Base-by-base conservation (phyloP, 768 basidiomycete genomes). In the Jaapia argillacea region DNA sequence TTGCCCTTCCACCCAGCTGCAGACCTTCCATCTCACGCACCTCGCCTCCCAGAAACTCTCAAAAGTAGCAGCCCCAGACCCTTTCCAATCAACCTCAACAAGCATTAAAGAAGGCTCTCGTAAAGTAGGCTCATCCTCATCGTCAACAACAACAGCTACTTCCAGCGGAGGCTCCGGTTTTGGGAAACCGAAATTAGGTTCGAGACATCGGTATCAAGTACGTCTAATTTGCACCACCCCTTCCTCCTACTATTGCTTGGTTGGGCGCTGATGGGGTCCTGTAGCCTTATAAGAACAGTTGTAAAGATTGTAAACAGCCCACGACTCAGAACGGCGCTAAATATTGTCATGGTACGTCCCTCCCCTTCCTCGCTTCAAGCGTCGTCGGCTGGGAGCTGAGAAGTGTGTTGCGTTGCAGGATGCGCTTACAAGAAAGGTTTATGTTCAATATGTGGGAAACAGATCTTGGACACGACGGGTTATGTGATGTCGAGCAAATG, bases 341-440 rank as follows among this genome's bases (percentile, higher is more conserved):
- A 64, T 90, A 86, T 62, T 91, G 88, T 54, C 87, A 91, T 71
- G 83, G 87, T 85, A 54, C 47, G 75, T 57, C 50, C 44, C 33
- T 25, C 42, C 39, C 33, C 42, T 39, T 16, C 43, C n/a, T 48
- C 20, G 5, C 21, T 21, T 24, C 13, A n/a, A 4, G 12, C 7
- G 16, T 33, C 13, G 43, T 43, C 39, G 31, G 51, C 46, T 41
- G 24, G 36, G 36, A 24, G 51, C 46, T 41, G 24, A 36, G 36
- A 24, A 38, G 41, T 26, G 18, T 40, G 5, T 41, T 5, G 41
- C 45, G 40, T 21, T 26, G 24, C 51, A 89, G 87, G 88, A 24
- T 91, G 87, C 58, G 88, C 87, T 18, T 90, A 82, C 64, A 88
- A 82, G 69, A 86, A 85, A 56, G 88, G 88, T 10, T 60, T 85